Conservation (phyloP, 139 green algal genomes). For the Volvox reticuliferus region DNA sequence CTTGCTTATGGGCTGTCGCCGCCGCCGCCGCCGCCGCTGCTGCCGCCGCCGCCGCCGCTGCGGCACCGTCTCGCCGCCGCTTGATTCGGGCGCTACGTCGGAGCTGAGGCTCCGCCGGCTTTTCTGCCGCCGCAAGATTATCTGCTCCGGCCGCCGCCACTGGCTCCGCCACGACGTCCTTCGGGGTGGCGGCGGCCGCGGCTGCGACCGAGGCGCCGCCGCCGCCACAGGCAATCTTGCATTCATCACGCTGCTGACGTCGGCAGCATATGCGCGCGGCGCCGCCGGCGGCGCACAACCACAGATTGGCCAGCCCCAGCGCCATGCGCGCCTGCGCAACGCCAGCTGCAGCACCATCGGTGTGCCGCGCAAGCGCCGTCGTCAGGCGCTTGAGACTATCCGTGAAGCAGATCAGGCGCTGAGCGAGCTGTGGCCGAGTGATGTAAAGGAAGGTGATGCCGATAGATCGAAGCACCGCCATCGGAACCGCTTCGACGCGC, state of each 20-base stretch:
- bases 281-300: neutral
- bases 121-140: neutral
- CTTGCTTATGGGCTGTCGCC: neutral
- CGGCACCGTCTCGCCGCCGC: conserved; percentile 27
- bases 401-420: neutral
- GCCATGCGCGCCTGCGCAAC: conserved; percentile 10
- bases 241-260: neutral
- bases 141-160: neutral
- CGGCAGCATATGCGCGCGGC: neutral
- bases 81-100: conserved; percentile 34
- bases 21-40: neutral
- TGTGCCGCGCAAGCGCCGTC: neutral
- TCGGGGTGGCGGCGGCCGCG: too few relatives aligned
- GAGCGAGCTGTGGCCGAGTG: neutral
- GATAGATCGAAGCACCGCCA: conserved; percentile 11
- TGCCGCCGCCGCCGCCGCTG: neutral
- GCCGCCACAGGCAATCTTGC: neutral
- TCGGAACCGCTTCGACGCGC: neutral
- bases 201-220: neutral
- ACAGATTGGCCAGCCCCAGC: conserved; percentile 25
- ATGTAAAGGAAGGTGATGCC: neutral
- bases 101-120: neutral
- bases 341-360: neutral
- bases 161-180: too few relatives aligned
- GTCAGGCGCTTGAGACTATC: neutral